These are phyloP conservation scores for Takakia lepidozioides DNA, from an alignment of 225 moss, liverwort and hornwort species.

Conservation along the genomic window DNA sequence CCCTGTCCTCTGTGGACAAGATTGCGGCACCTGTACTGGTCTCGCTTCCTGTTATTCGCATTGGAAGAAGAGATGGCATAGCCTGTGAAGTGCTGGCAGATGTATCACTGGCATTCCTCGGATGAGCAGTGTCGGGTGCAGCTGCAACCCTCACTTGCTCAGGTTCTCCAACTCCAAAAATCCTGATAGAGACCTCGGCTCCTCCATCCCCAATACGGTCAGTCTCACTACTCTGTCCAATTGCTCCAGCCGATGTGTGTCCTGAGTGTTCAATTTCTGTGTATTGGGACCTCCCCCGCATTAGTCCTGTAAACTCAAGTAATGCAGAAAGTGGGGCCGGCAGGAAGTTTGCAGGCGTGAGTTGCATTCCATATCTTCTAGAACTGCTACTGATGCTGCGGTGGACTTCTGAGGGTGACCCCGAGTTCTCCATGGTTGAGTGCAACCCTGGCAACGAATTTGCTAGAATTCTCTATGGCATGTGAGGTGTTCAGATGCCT, in stretches of 20 bases:
- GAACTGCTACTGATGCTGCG: constrained; percentile 57
- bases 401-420: constrained; percentile 46
- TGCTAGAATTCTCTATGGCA: too few species aligned
- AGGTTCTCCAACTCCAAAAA: constrained; percentile 75
- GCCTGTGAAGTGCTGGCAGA: constrained; percentile 49
- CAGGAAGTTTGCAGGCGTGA: constrained; percentile 72
- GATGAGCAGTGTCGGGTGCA: constrained; percentile 35
- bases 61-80: constrained; percentile 56
- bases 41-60: constrained; percentile 51
- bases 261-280: constrained; percentile 52
- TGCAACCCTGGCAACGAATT: too few species aligned
- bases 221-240: constrained; percentile 40
- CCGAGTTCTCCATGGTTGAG: constrained; percentile 70
- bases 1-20: constrained; percentile 67
- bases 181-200: constrained; percentile 94
- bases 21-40: constrained; percentile 22
- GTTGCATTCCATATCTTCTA: constrained; percentile 94
- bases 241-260: constrained; percentile 38
- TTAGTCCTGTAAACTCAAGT: constrained; percentile 80
- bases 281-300: constrained; percentile 70
- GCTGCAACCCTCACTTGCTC: constrained; percentile 54
- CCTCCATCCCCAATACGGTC: constrained; percentile 73
- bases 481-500: too few species aligned
- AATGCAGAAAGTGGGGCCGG: constrained; percentile 80
- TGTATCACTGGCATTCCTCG: constrained; percentile 48